Evolutionary conservation across 306 rosid genomes (phyloP), one percentile per base, ranked within the genome.

Genomic region (Begonia loranthoides): DNA sequence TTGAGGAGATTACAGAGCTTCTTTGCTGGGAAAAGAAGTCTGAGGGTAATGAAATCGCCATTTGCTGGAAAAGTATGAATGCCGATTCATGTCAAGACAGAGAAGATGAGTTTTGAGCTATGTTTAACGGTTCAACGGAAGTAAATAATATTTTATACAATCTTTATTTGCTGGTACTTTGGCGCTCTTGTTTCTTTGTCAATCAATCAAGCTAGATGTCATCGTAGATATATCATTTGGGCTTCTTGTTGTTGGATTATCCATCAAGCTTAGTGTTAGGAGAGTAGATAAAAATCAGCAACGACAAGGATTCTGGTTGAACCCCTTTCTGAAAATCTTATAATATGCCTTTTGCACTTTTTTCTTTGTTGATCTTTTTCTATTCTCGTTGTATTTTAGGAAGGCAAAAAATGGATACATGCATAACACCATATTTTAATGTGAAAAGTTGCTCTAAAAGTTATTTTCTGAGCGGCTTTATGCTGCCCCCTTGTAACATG

Each of bases 1-100:
- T 87, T 59, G 96, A 92, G 66, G 89, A 87, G 51, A 41, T 57
- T 54, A 93, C 99, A 34, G 75, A 75, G 65, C 89, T 79, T 66
- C 99, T 92, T 61, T 92, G 96, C 83, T 92, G 99, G 99, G 87
- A 80, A 70, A 92, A 87, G 72, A 85, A 76, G 72, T 76, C 71
- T 10, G 96, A 92, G 86, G 70, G 71, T 69, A 66, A 69, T 67
- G 94, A 86, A 73, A 83, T 78, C 46, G 93, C 94, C 21, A 66
- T 92, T 78, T 92, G 96, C 94, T 83, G 74, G 51, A 87, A 92
- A 76, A 80, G 78, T 50, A 55, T 78, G 13, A 79, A 76, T 63
- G 16, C 76, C 36, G 82, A 83, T 45, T 74, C 96, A 61, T 86
- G 96, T 49, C 69, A 65, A n/a, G 67, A 67, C 50, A 74, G 82